Base-by-base conservation (phyloP, 1,284 basidiomycete species). In the Tylopilus sp. region DNA sequence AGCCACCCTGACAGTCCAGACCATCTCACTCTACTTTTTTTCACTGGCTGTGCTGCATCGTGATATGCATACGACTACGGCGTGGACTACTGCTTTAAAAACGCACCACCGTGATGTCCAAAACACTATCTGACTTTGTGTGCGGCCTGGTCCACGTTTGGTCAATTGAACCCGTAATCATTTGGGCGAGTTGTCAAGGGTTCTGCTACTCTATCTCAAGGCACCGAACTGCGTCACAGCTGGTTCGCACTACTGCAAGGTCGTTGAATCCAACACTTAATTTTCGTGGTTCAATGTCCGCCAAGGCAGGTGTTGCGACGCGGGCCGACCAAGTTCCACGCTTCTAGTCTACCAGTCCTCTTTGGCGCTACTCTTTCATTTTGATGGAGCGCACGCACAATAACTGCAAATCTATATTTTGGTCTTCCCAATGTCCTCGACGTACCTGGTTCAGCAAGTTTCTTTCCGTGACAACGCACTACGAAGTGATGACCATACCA, bases 11-110 rank as follows among this genome's bases (percentile, higher is more conserved):
- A 34, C 42, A 35, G 44, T 46, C 46, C 26, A 4, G 38, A 31
- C 40, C 44, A 48, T 46, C 6, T 19, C 39, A 39, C 44, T 31
- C 40, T 49, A 8, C 48, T 36, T 35, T 40, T 36, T 39, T 38
- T 10, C 2, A 19, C 15, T 39, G 34, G 48, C 43, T 25, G 41
- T 46, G 46, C 28, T 46, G 46, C 26, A 41, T 56, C 34, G 31
- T 37, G 44, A 45, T 25, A 31, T 39, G 26, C 33, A 41, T 40
- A 49, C 51, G 33, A 46, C 48, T 50, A 43, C 41, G 10, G 55
- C 37, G 19, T 48, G 46, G 40, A 4, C 19, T 26, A 30, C 34
- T 40, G 10, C 16, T 36, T 34, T 19, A 23, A n/a, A 35, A 37
- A 18, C 38, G 37, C 21, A 39, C 21, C 12, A 6, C 19, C 31